phyloP scores from a whole-genome alignment of 495 filamentous ascomycete species.

The Umbilicaria muhlenbergii region DNA sequence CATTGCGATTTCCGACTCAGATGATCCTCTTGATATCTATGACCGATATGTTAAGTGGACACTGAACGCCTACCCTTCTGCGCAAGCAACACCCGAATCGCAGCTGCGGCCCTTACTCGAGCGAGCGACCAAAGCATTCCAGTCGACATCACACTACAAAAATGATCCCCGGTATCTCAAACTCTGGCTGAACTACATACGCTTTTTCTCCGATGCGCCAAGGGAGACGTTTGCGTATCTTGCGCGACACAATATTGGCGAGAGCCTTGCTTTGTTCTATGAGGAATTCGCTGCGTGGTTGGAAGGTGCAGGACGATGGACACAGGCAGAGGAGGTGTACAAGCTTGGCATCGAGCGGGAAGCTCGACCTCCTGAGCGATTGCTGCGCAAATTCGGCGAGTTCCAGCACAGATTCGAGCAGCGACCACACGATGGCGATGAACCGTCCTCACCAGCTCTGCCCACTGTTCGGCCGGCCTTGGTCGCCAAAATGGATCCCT shows the following conservation, averaged over 20 bases:
- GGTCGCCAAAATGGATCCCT: conserved; percentile 73
- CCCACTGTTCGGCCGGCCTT: conserved; percentile 73
- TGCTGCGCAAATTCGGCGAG: conserved; percentile 77
- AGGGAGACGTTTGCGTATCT: conserved; percentile 87
- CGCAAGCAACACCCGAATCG: conserved; percentile 80
- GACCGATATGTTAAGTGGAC: conserved; percentile 97
- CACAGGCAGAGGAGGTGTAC: conserved; percentile 88
- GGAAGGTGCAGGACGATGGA: conserved; percentile 72
- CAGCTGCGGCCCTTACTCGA: conserved; percentile 81
- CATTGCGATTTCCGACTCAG: conserved; percentile 59
- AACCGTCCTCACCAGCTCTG: conserved; percentile 72
- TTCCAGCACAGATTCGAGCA: conserved; percentile 66
- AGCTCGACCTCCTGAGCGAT: conserved; percentile 64
- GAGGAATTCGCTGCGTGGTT: conserved; percentile 93
- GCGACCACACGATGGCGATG: conserved; percentile 37
- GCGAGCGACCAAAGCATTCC: conserved; percentile 78
- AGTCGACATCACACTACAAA: conserved; percentile 71
- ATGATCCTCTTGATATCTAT: conserved; percentile 91
- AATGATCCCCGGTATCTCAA: conserved; percentile 90
- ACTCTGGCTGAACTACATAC: conserved; percentile 87
- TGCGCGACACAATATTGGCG: conserved; percentile 74
- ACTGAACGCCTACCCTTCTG: conserved; percentile 82
- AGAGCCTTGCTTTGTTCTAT: conserved; percentile 83
- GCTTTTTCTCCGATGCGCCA: conserved; percentile 80
- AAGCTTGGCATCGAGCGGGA: conserved; percentile 74